phyloP scores from a whole-genome alignment of 164 flowering plant species.

The Berberis thunbergii region DNA sequence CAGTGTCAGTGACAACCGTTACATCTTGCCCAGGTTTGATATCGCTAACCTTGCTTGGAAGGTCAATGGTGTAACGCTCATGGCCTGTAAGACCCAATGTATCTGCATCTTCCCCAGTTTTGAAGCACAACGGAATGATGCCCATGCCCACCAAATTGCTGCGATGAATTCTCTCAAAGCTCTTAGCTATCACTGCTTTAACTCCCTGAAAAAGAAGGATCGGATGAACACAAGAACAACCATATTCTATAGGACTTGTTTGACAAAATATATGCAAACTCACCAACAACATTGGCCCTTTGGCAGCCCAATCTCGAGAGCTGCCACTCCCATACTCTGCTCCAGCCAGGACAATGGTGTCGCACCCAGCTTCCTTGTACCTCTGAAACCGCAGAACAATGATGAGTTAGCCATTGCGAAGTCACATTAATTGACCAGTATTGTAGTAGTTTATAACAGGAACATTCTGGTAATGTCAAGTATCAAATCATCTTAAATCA shows the following conservation, averaged over 20 bases:
- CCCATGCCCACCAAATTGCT: constrained; percentile 93
- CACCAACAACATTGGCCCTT: constrained; percentile 79
- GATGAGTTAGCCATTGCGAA: no score
- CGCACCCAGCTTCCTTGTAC: constrained; percentile 52
- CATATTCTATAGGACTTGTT: background rate
- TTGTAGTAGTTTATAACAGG: no score
- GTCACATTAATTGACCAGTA: no score
- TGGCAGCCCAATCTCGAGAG: constrained; percentile 88
- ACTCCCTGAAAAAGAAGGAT: constrained; percentile 49
- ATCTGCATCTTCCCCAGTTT: constrained; percentile 79
- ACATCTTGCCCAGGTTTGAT: constrained; percentile 77
- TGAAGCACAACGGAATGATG: constrained; percentile 67
- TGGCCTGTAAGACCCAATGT: constrained; percentile 72
- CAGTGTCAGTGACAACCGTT: constrained; percentile 46
- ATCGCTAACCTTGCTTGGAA: constrained; percentile 54
- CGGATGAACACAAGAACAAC: background rate
- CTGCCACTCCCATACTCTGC: constrained; percentile 88
- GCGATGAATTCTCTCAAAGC: constrained; percentile 86
- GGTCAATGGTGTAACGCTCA: constrained; percentile 62
- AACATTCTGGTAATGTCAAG: no score
- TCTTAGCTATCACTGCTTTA: constrained; percentile 83
- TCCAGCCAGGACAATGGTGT: constrained; percentile 61
- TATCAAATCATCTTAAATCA: no score
- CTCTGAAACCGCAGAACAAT: constrained; percentile 25
- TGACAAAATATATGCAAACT: background rate